Base-by-base conservation (phyloP, 164 flowering plant genomes). In the Buxus sempervirens region DNA sequence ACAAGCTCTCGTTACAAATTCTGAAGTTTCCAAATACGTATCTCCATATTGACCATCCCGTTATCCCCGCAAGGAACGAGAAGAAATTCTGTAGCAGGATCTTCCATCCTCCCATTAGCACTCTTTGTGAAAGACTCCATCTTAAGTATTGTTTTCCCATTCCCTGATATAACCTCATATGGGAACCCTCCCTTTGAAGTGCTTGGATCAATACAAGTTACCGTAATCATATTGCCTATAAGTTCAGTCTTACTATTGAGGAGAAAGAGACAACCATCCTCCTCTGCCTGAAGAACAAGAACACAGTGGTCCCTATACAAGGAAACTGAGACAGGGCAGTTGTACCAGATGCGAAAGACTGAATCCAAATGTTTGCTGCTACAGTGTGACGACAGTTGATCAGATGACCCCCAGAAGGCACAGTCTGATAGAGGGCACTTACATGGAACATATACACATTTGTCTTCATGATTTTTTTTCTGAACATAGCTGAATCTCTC, bases 221-320 rank as follows among this genome's bases (percentile, higher is more conserved):
- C 58, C 59, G 70, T 69, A 38, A 84, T 68, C 4, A 80, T 80
- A 69, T 79, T 76, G 10, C 92, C 90, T 49, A 84, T 71, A 49
- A 45, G 63, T 62, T 82, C 85, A 10, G 54, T 70, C 9, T 74
- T 78, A 62, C 79, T 85, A 69, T 73, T 82, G 66, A 87, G 74
- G 55, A 87, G 74, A 75, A 85, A 85, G 21, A 87, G 83, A 70
- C 60, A 67, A 10, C 87, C 89, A 72, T 85, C 89, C 62, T 84
- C 80, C 63, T 82, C 88, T 13, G 80, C 85, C 67, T 80, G 87
- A 32, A 87, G 82, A 63, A 85, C 79, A 62, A 77, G 77, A 64
- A 74, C 78, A 0, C 66, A 38, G 23, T 81, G 83, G 9, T 64
- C 56, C 71, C 69, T 68, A 58, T 76, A 79, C 49, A 87, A 49